Evolutionary conservation across 2,329 filamentous ascomycete genomes (phyloP), one percentile per base, ranked within the genome.

Genomic region (Byssochlamys sp.): DNA sequence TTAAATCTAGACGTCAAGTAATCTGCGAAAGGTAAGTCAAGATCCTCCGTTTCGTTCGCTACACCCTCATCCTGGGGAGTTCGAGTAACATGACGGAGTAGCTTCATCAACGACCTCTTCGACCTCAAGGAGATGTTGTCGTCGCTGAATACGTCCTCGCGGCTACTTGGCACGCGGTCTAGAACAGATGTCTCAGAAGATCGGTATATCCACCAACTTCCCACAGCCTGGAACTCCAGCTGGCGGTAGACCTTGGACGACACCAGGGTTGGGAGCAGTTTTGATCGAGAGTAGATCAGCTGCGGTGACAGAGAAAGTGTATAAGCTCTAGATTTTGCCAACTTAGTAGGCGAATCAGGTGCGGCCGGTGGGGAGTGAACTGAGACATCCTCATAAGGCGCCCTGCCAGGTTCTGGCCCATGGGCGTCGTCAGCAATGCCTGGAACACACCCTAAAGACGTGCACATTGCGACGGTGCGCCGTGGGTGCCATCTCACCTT

Each of bases 211-310:
- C 88, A 96, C 84, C 92, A 97, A 57, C 89, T 92, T 27, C 92
- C 92, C 27, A 97, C 89, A 28, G 92, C 90, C 60, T 94, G 83
- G 65, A 97, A 97, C 69, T 97, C 92, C 52, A 99, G 82, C 75
- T 96, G 91, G 25, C 87, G 84, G 68, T 92, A 92, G 11, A 91
- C 88, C 64, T 86, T 88, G 5, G 92, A 96, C 1, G 91, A 90
- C n/a, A 97, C 89, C 14, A 97, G 83, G 66, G 86, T 82, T 7
- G 85, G 83, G 4, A 97, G 78, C 33, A 97, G 80, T 62, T 83
- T 80, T 2, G 91, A 95, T 56, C 87, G 86, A 9, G 89, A 84
- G 73, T 96, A 94, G 55, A 97, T 85, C 61, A 96, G 78, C 67
- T 95, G 89, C 5, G 94, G 91, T 24, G 90, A 88, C 9, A 97